These are phyloP conservation scores for Sphagnum contortum DNA, from an alignment of 225 moss, liverwort and hornwort genomes.

Conservation along the genomic window DNA sequence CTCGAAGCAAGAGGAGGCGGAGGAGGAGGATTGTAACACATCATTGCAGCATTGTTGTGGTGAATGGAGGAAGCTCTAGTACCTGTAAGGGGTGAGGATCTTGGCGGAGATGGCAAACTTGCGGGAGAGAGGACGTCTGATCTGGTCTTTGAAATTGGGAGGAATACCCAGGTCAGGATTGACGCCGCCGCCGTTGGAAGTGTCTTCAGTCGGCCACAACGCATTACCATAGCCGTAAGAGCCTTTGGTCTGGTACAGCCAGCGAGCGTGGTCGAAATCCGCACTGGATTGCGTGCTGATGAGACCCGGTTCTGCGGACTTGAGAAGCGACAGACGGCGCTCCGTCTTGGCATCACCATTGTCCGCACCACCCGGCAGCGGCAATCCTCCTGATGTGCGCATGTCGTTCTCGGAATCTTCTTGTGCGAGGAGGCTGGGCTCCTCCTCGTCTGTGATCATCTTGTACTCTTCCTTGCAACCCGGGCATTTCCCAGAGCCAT, in stretches of 20 bases:
- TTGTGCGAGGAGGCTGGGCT: slow-evolving; percentile 44
- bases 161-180: slow-evolving; percentile 14
- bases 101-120: slow-evolving; percentile 37
- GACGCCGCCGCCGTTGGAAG: slow-evolving; percentile 6
- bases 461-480: slow-evolving; percentile 86
- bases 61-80: not conserved
- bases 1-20: too few species aligned
- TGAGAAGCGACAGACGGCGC: slow-evolving; percentile 59
- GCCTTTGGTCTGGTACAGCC: slow-evolving; percentile 66
- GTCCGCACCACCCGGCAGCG: not conserved
- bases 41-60: too few species aligned
- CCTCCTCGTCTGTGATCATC: slow-evolving; percentile 25
- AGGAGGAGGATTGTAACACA: too few species aligned
- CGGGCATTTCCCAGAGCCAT: slow-evolving; percentile 57
- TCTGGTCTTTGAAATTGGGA: slow-evolving; percentile 44
- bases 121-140: slow-evolving; percentile 49
- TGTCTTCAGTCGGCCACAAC: slow-evolving; percentile 51
- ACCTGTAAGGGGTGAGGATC: slow-evolving; percentile 60
- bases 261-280: slow-evolving; percentile 82
- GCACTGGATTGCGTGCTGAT: slow-evolving; percentile 50
- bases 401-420: too few species aligned
- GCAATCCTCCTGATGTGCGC: too few species aligned
- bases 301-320: slow-evolving; percentile 37
- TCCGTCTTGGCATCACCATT: slow-evolving; percentile 37
- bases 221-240: slow-evolving; percentile 61